These are phyloP conservation scores for Hemisphaericaspora xylanilytica DNA, from an alignment of 1,139 yeast species.

Conservation along the genomic window DNA sequence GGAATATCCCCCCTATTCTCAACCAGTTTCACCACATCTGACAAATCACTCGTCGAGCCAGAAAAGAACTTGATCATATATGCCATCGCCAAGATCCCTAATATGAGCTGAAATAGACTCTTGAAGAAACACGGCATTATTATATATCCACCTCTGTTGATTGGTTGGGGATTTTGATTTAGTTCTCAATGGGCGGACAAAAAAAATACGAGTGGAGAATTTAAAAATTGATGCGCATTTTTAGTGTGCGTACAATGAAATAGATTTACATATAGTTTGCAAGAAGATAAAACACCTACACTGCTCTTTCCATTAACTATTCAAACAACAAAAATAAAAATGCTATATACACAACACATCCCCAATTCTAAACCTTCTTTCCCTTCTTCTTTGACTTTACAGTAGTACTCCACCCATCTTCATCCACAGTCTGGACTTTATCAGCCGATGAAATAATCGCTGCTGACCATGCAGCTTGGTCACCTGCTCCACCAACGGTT, in stretches of 20 bases:
- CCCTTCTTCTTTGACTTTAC: conserved; percentile 55
- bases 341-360: background rate
- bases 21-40: background rate
- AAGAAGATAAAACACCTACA: too few relatives aligned
- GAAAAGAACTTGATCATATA: conserved; percentile 4
- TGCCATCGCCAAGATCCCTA: conserved; percentile 4
- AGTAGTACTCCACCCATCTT: conserved; percentile 72
- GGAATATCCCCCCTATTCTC: background rate
- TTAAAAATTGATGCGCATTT: too few relatives aligned
- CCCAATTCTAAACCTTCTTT: conserved; percentile 12
- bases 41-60: background rate
- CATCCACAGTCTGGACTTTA: conserved; percentile 50
- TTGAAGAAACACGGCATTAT: conserved; percentile 9
- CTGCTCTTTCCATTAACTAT: too few relatives aligned
- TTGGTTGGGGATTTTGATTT: background rate
- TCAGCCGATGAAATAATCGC: conserved; percentile 54
- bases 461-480: conserved; percentile 64
- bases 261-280: too few relatives aligned
- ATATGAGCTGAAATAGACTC: conserved; percentile 5
- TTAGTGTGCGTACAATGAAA: too few relatives aligned
- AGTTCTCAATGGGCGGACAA: too few relatives aligned
- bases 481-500: conserved; percentile 42
- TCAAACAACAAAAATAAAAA: background rate
- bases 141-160: too few relatives aligned
- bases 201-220: too few relatives aligned